phyloP scores from a whole-genome alignment of 345 rosid species.

The Clausena lansium region DNA sequence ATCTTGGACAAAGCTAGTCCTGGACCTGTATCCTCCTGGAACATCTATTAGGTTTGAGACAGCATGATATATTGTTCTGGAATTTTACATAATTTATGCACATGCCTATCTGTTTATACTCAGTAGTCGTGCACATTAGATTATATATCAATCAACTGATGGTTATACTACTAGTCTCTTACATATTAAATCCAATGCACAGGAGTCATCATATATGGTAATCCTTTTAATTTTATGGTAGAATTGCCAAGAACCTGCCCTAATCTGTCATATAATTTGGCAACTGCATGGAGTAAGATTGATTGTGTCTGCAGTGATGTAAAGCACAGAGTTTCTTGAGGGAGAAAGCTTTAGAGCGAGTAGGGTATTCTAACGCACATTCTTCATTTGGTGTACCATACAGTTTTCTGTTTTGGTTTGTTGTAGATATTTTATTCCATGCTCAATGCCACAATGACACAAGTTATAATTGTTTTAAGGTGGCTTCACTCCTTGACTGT shows the following conservation, averaged over 20 bases:
- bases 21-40: constrained; percentile 79
- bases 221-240: not conserved
- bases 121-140: not conserved
- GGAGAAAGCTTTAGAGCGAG: not conserved
- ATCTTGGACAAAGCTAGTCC: constrained; percentile 83
- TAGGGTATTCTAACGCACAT: too few relatives aligned
- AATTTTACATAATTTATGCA: not conserved
- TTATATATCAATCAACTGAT: not conserved
- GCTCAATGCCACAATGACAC: not conserved
- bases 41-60: constrained; percentile 60
- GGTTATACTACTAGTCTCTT: not conserved
- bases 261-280: not conserved
- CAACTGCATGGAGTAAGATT: not conserved
- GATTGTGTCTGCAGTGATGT: not conserved
- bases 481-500: not conserved
- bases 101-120: not conserved
- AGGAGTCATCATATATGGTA: not conserved
- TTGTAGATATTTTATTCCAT: not conserved
- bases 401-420: not conserved
- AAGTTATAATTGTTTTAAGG: not conserved
- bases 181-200: not conserved
- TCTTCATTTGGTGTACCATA: not conserved
- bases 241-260: not conserved
- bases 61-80: constrained; percentile 3
- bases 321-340: not conserved